phyloP scores from a whole-genome alignment of 495 filamentous ascomycete species.

The Aspergillus homomorphus region DNA sequence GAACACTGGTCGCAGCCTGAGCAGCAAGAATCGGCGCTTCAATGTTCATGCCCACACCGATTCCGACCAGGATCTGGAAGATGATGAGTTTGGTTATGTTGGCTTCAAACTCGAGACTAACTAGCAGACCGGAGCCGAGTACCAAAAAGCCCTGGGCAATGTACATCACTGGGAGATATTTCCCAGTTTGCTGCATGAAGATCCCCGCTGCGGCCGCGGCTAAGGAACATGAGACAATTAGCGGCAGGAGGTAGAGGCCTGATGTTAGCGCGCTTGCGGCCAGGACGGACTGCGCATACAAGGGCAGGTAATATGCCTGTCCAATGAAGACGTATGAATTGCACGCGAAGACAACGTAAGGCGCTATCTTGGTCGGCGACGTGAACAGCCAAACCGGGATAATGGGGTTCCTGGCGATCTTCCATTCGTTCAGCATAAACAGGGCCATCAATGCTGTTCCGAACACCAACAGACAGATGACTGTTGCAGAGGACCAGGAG shows the following conservation, averaged over 20 bases:
- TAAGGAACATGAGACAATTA: background rate
- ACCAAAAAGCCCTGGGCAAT: background rate
- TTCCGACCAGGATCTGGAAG: constrained; percentile 6
- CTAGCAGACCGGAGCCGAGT: background rate
- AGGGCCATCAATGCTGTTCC: constrained; percentile 52
- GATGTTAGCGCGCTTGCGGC: constrained; percentile 2
- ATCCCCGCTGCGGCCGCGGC: background rate
- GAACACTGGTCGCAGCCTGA: constrained; percentile 12
- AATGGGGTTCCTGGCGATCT: constrained; percentile 64
- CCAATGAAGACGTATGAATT: constrained; percentile 2
- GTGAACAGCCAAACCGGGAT: constrained; percentile 64
- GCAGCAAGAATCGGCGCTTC: constrained; percentile 23
- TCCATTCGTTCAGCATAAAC: constrained; percentile 67
- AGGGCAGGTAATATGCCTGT: constrained; percentile 3
- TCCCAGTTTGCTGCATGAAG: background rate
- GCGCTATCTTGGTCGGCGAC: background rate
- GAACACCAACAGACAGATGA: constrained; percentile 71
- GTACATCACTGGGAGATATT: constrained; percentile 4
- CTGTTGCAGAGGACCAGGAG: constrained; percentile 66
- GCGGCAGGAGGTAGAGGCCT: background rate
- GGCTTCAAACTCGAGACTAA: background rate
- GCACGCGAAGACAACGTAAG: background rate
- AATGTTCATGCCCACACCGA: constrained; percentile 21
- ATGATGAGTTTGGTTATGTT: background rate
- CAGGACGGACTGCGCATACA: constrained; percentile 5